Conservation (phyloP, 106 monocot genomes). For the Phalaenopsis equestris region DNA sequence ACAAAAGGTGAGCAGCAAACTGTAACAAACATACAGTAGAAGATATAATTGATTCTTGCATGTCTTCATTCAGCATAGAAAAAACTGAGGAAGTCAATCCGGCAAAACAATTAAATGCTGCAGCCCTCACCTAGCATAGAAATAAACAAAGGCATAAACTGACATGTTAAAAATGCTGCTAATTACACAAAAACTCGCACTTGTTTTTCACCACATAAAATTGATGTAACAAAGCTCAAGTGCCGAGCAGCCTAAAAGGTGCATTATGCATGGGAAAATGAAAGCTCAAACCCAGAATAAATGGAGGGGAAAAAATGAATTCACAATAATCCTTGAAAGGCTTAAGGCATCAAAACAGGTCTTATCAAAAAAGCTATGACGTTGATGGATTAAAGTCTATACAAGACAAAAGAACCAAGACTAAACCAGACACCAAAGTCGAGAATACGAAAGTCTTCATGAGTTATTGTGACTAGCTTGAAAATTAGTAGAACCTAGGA, state of each 20-base stretch:
- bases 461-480: no score
- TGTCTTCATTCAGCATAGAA: conserved; percentile 44
- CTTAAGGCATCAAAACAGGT: background rate
- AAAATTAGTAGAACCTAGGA: no score
- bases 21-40: conserved; percentile 49
- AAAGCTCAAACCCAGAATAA: background rate
- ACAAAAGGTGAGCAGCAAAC: background rate
- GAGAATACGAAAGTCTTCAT: no score
- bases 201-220: background rate
- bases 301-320: background rate
- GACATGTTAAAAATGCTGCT: background rate
- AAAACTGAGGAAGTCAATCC: conserved; percentile 86
- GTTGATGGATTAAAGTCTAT: no score
- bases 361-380: no score
- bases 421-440: no score
- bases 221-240: background rate
- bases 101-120: conserved; percentile 88
- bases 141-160: background rate
- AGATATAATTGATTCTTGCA: conserved; percentile 49
- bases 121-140: conserved; percentile 68
- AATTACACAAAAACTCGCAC: background rate
- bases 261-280: background rate
- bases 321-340: background rate
- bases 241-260: background rate
- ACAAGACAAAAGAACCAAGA: no score